Conservation (phyloP, 1,139 yeast genomes). For the Kodamaea fungicola region DNA sequence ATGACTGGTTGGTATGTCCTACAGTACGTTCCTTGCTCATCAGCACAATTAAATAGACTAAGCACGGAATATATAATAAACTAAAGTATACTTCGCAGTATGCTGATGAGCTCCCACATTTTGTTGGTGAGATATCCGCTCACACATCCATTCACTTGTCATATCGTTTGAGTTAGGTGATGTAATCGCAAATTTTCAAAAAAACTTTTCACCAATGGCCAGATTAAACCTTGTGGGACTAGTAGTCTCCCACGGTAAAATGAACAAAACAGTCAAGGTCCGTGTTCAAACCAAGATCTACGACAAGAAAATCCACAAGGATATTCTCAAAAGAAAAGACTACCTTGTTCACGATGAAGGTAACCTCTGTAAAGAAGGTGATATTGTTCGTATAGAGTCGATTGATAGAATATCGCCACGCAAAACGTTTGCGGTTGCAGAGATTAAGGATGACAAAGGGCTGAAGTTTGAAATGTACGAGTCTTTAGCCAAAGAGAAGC, state of each 20-base stretch:
- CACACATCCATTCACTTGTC: no score
- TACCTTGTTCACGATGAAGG: constrained; percentile 93
- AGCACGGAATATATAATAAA: no score
- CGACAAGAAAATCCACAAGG: constrained; percentile 71
- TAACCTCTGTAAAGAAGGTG: constrained; percentile 89
- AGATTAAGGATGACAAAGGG: constrained; percentile 84
- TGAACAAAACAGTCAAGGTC: constrained; percentile 94
- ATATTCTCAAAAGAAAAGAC: constrained; percentile 74
- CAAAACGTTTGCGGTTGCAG: constrained; percentile 91
- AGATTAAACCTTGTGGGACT: constrained; percentile 89
- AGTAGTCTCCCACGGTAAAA: constrained; percentile 92
- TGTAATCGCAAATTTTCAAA: not conserved
- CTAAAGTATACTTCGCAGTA: no score
- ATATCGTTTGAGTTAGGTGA: no score
- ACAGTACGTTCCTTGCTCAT: no score
- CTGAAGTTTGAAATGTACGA: constrained; percentile 85
- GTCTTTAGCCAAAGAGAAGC: constrained; percentile 64
- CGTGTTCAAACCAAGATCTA: constrained; percentile 72
- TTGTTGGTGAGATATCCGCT: no score
- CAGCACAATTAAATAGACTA: no score
- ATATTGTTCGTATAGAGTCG: constrained; percentile 87
- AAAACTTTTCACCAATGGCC: constrained; percentile 50
- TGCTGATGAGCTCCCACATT: no score
- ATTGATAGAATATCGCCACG: constrained; percentile 81
- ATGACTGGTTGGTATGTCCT: no score